These are phyloP conservation scores for Croton laevigatus DNA, from an alignment of 441 rosid genomes.

Conservation along the genomic window DNA sequence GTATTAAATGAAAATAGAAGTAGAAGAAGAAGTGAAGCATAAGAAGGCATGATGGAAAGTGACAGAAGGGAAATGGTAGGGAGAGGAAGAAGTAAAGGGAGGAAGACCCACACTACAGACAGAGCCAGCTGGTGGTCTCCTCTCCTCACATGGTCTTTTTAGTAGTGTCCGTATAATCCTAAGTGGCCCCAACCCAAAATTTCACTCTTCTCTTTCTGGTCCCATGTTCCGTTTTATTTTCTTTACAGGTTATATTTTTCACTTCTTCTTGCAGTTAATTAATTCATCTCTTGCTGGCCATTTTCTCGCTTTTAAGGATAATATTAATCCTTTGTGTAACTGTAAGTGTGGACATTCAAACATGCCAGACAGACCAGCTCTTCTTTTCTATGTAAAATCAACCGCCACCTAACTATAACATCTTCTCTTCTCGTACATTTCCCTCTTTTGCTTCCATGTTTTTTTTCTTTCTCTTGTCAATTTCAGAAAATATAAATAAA, in stretches of 20 bases:
- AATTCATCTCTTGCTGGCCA: not conserved
- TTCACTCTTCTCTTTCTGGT: conserved; percentile 7
- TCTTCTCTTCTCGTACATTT: not conserved
- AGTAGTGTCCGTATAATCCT: conserved; percentile 1
- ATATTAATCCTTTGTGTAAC: not conserved
- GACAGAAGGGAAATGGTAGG: not conserved
- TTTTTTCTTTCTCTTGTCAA: no score
- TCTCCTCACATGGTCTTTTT: conserved; percentile 46
- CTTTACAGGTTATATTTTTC: conserved; percentile 21
- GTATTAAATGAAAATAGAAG: not conserved
- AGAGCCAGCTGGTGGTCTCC: conserved; percentile 60
- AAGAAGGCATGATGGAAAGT: conserved; percentile 10
- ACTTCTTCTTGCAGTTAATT: conserved; percentile 21
- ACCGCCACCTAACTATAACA: not conserved
- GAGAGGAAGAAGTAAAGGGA: conserved; percentile 9
- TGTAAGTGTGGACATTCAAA: not conserved
- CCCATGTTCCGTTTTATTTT: conserved; percentile 4
- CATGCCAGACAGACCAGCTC: conserved; percentile 18
- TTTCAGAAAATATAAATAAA: no score
- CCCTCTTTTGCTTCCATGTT: no score
- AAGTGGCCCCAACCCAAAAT: no score
- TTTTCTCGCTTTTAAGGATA: conserved; percentile 5
- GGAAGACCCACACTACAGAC: conserved; percentile 36
- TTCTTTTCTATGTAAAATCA: conserved; percentile 13
- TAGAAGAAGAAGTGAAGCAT: not conserved